Evolutionary conservation across 371 early-diverging fungal genomes (phyloP).

Genomic region (Mortierella sp.): DNA sequence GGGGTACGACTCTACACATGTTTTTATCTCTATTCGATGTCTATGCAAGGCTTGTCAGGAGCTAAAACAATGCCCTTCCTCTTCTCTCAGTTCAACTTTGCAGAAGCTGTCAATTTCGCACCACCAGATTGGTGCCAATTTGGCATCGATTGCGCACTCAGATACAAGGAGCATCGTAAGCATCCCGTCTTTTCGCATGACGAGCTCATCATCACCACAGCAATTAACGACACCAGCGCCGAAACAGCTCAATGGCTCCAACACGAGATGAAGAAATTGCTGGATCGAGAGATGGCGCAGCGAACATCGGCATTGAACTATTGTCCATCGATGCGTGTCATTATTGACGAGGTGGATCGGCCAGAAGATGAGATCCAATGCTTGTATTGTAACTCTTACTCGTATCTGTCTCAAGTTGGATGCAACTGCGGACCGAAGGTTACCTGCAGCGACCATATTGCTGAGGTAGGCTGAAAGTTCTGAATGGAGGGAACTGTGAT

Average conservation of each 20-base stretch:
- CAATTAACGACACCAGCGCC: slow-evolving; percentile 55
- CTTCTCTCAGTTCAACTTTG: slow-evolving; percentile 81
- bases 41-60: neutral
- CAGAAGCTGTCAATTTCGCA: slow-evolving; percentile 97
- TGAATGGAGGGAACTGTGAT: too few relatives aligned
- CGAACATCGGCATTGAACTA: slow-evolving; percentile 60
- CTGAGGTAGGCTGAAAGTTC: slow-evolving; percentile 57
- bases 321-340: slow-evolving; percentile 54
- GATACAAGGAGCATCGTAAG: slow-evolving; percentile 81
- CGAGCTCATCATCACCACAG: slow-evolving; percentile 79
- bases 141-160: slow-evolving; percentile 81
- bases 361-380: slow-evolving; percentile 77
- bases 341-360: slow-evolving; percentile 59
- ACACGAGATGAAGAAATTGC: slow-evolving; percentile 65
- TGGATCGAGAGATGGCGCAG: slow-evolving; percentile 65
- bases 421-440: slow-evolving; percentile 74
- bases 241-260: slow-evolving; percentile 67
- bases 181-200: slow-evolving; percentile 96
- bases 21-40: too few relatives aligned
- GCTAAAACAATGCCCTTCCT: slow-evolving; percentile 1
- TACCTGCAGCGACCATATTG: slow-evolving; percentile 70
- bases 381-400: slow-evolving; percentile 74
- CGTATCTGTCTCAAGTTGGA: slow-evolving; percentile 73
- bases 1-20: slow-evolving; percentile 66
- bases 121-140: slow-evolving; percentile 90